Percentiles rank a stretch among this genome's conserved stretches.
These are phyloP conservation scores for Globisporangium orthogonon DNA, from an alignment of 352 stramenopile species.

Conservation along the genomic window DNA sequence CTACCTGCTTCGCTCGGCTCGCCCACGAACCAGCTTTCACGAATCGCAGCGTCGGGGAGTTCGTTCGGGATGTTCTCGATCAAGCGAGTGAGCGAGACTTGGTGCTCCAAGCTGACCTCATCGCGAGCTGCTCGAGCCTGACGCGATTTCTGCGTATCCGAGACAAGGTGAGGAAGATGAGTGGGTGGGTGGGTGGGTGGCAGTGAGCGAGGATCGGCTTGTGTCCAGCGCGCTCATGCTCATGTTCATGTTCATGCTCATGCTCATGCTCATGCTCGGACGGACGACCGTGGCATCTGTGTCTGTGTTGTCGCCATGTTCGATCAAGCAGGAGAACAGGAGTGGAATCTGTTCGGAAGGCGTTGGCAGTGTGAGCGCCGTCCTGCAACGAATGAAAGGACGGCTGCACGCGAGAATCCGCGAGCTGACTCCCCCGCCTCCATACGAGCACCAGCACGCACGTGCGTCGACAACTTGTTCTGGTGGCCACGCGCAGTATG, in stretches of 20 bases:
- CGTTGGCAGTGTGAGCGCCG: slow-evolving; percentile 6
- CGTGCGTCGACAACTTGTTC: neutral
- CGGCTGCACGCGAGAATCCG: slow-evolving; percentile 26
- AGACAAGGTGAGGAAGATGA: slow-evolving; percentile 31
- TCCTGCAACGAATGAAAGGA: slow-evolving; percentile 21
- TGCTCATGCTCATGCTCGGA: no score
- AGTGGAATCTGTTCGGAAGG: slow-evolving; percentile 23
- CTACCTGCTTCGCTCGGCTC: neutral
- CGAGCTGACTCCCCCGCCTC: slow-evolving; percentile 12
- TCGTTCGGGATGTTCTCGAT: slow-evolving; percentile 28
- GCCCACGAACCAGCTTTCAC: neutral
- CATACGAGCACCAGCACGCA: neutral
- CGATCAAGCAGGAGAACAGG: slow-evolving; percentile 18
- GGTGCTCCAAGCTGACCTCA: slow-evolving; percentile 47
- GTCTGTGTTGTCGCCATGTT: neutral
- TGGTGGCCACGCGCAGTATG: slow-evolving; percentile 1
- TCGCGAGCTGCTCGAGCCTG: slow-evolving; percentile 63
- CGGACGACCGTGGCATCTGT: no score
- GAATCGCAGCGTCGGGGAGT: slow-evolving; percentile 12
- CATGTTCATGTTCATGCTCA: no score
- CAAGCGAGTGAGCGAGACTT: slow-evolving; percentile 53
- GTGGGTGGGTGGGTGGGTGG: no score
- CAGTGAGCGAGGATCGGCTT: no score
- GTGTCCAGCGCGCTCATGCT: no score
- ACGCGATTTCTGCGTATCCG: slow-evolving; percentile 56